These are phyloP conservation scores for Metrosideros polymorpha DNA, from an alignment of 441 rosid species.

Conservation along the genomic window DNA sequence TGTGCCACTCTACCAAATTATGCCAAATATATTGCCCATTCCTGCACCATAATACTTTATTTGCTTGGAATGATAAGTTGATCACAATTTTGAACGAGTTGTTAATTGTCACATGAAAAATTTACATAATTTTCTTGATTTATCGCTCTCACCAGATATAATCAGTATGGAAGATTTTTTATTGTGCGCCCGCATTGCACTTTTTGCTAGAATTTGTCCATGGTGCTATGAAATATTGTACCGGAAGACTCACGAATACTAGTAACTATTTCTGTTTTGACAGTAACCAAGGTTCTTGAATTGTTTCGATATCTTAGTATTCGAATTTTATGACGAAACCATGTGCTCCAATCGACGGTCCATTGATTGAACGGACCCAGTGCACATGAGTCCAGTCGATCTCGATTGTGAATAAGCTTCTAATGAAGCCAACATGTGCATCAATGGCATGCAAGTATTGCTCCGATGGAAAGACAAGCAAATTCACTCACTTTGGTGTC, in stretches of 20 bases:
- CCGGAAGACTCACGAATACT: not conserved
- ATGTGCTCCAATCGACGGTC: not conserved
- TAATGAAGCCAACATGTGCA: not conserved
- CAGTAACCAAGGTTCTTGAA: not conserved
- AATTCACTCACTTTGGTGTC: not conserved
- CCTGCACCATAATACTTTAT: not conserved
- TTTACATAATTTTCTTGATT: not conserved
- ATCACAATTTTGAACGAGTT: not conserved
- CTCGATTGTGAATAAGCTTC: not conserved
- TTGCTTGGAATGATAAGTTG: not conserved
- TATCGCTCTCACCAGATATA: not conserved
- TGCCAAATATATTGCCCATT: not conserved
- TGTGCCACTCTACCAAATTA: not conserved
- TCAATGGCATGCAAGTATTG: not conserved
- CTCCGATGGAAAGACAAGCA: not conserved
- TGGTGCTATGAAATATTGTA: not conserved
- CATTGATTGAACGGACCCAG: not conserved
- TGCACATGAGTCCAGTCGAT: not conserved
- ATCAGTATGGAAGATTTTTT: not conserved
- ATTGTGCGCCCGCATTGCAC: not conserved
- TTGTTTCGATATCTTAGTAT: not conserved
- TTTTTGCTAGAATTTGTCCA: not conserved
- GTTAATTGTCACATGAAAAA: not conserved
- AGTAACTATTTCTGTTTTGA: not conserved
- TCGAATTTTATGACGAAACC: not conserved